Evolutionary conservation across 2,329 filamentous ascomycete genomes (phyloP).

Genomic region (Fusarium anthophilum): DNA sequence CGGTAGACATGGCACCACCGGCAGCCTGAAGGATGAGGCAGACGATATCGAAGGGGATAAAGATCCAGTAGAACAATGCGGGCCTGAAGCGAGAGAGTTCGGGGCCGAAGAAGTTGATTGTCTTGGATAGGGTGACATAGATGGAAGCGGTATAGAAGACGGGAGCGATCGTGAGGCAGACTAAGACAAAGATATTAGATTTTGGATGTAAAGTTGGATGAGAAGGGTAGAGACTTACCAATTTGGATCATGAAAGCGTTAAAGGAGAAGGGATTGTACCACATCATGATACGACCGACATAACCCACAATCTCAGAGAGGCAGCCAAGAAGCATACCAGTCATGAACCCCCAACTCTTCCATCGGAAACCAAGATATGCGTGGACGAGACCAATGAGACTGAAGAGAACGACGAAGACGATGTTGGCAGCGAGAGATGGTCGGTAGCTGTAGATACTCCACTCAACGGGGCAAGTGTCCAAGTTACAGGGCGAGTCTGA

Average conservation of each 20-base stretch:
- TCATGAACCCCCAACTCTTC: slow-evolving; percentile 59
- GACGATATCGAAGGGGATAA: slow-evolving; percentile 65
- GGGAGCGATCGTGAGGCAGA: slow-evolving; percentile 62
- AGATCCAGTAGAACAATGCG: slow-evolving; percentile 56
- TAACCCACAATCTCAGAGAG: slow-evolving; percentile 70
- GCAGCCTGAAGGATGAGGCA: slow-evolving; percentile 66
- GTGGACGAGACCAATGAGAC: slow-evolving; percentile 53
- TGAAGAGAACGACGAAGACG: slow-evolving; percentile 61
- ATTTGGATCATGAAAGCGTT: slow-evolving; percentile 73
- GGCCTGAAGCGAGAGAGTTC: slow-evolving; percentile 56
- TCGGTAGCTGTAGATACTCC: slow-evolving; percentile 63
- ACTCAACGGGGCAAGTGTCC: slow-evolving; percentile 56
- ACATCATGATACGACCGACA: slow-evolving; percentile 65
- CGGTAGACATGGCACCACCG: slow-evolving; percentile 63
- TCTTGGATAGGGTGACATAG: slow-evolving; percentile 67
- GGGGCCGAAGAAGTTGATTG: slow-evolving; percentile 53
- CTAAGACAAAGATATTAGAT: slow-evolving; percentile 43
- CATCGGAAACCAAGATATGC: slow-evolving; percentile 56
- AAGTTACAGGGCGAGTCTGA: slow-evolving; percentile 58
- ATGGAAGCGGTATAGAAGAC: slow-evolving; percentile 68
- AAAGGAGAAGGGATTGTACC: slow-evolving; percentile 67
- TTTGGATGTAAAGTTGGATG: neutral
- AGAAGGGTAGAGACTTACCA: slow-evolving; percentile 48
- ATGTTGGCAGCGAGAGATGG: slow-evolving; percentile 64
- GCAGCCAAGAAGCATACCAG: slow-evolving; percentile 65